Conservation (phyloP, 352 stramenopile species). For the Phytophthora lateralis region DNA sequence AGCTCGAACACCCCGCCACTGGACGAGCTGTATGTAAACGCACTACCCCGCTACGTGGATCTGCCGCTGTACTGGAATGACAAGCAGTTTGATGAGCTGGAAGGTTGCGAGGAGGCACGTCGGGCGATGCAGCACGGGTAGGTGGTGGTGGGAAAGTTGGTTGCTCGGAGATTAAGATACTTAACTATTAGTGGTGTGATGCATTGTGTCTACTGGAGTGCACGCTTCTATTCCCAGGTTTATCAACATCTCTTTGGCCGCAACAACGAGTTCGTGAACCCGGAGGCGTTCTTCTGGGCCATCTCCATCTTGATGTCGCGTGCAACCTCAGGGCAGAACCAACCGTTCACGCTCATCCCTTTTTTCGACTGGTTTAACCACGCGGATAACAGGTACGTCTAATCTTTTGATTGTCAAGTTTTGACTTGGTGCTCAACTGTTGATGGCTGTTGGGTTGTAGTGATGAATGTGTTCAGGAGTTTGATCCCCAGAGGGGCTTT, state of each 20-base stretch:
- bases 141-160: conserved; percentile 10
- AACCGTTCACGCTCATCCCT: conserved; percentile 84
- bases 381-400: conserved; percentile 50
- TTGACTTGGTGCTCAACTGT: background rate
- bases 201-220: conserved; percentile 30
- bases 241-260: conserved; percentile 75
- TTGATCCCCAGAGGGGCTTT: conserved; percentile 64
- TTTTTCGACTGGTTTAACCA: conserved; percentile 92
- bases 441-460: conserved; percentile 28
- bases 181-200: conserved; percentile 6
- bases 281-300: conserved; percentile 80
- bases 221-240: conserved; percentile 69
- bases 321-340: conserved; percentile 69
- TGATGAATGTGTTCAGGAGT: conserved; percentile 70
- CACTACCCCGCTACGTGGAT: conserved; percentile 61
- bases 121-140: conserved; percentile 71
- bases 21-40: conserved; percentile 63
- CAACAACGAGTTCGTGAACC: conserved; percentile 53
- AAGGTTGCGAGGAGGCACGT: conserved; percentile 63
- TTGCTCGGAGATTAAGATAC: conserved; percentile 1
- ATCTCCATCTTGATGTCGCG: conserved; percentile 83
- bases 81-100: conserved; percentile 59
- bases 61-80: conserved; percentile 78
- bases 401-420: background rate
- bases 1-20: conserved; percentile 28